A percentile compares a stretch with the other conserved stretches of the same genome.
Evolutionary conservation across 805 yeast species (phyloP).

Genomic region (Starmerella powellii): DNA sequence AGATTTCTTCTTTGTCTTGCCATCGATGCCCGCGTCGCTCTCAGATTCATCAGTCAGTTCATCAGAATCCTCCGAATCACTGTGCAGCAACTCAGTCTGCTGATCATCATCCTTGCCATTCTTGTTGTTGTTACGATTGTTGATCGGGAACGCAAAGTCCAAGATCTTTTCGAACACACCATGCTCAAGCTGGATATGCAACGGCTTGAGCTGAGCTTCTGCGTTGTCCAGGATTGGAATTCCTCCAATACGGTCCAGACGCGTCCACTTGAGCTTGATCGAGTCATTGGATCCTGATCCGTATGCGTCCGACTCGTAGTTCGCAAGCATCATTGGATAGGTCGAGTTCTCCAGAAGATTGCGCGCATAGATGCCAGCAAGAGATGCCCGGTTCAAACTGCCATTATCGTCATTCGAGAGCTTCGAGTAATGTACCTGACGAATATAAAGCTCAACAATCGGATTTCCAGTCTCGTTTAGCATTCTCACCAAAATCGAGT

Average conservation of each 20-base stretch:
- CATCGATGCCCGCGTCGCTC: background rate
- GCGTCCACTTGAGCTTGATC: constrained; percentile 53
- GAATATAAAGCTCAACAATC: constrained; percentile 58
- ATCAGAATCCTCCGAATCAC: background rate
- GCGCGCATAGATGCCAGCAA: constrained; percentile 55
- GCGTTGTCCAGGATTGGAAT: constrained; percentile 65
- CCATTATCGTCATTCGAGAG: constrained; percentile 55
- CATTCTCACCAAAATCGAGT: constrained; percentile 59
- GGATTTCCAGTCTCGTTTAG: constrained; percentile 48
- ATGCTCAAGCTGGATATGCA: constrained; percentile 63
- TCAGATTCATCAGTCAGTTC: constrained; percentile 4
- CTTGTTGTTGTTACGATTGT: constrained; percentile 20
- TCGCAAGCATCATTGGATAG: constrained; percentile 61
- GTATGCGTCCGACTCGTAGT: constrained; percentile 30
- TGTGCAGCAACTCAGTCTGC: constrained; percentile 7
- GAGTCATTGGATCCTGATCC: constrained; percentile 2
- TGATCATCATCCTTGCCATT: constrained; percentile 7
- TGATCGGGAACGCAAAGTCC: constrained; percentile 56
- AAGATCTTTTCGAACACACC: constrained; percentile 50
- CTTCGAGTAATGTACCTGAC: constrained; percentile 48
- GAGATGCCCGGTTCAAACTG: constrained; percentile 46
- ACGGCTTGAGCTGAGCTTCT: constrained; percentile 48
- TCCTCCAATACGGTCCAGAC: constrained; percentile 81
- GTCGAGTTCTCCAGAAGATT: constrained; percentile 46
- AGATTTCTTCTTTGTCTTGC: background rate